Conservation (phyloP, 441 rosid species). For the Pelargonium myrrhifolium region DNA sequence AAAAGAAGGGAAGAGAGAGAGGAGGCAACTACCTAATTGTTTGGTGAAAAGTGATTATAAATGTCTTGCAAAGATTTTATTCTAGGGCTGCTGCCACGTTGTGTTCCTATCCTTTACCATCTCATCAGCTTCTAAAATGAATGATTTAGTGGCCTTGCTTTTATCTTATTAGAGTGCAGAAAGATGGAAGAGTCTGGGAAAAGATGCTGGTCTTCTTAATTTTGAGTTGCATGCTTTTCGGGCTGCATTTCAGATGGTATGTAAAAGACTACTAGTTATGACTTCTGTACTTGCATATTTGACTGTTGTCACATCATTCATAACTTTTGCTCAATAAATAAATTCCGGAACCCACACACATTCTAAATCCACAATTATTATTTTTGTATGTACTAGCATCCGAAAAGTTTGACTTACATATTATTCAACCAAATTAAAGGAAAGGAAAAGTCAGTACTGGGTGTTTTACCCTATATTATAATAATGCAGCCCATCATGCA, state of each 20-base stretch:
- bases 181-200: constrained; percentile 68
- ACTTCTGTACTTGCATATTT: constrained; percentile 3
- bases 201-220: constrained; percentile 70
- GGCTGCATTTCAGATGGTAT: constrained; percentile 87
- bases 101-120: neutral
- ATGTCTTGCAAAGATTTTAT: neutral
- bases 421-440: neutral
- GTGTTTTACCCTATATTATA: neutral
- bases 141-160: constrained; percentile 1
- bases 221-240: constrained; percentile 83
- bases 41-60: neutral
- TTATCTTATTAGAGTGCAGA: constrained; percentile 74
- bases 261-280: neutral
- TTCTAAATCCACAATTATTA: neutral
- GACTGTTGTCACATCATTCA: constrained; percentile 8
- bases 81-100: neutral
- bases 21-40: neutral
- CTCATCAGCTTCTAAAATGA: neutral
- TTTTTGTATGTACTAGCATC: neutral
- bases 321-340: neutral
- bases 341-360: neutral
- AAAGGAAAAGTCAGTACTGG: neutral
- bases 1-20: neutral
- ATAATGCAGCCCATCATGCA: neutral
- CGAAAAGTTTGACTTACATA: neutral